Evolutionary conservation across 768 basidiomycete species (phyloP).

Genomic region (Leucocoprinus birnbaumii): DNA sequence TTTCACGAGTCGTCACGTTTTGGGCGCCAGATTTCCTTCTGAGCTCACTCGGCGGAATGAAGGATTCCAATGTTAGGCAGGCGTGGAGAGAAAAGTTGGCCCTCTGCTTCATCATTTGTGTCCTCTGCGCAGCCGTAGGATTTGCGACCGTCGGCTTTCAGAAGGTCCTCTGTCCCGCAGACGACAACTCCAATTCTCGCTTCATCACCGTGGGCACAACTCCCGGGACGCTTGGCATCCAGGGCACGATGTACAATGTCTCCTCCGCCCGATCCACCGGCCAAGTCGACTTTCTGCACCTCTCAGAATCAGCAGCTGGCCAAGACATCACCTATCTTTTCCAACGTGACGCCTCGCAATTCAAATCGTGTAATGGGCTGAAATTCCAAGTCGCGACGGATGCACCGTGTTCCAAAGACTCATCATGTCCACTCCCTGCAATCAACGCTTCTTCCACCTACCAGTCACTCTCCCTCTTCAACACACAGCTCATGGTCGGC

Average conservation of each 20-base stretch:
- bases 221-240: constrained; percentile 68
- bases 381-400: constrained; percentile 70
- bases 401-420: constrained; percentile 59
- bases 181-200: constrained; percentile 35
- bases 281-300: constrained; percentile 54
- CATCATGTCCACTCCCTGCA: constrained; percentile 69
- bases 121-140: constrained; percentile 78
- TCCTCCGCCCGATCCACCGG: constrained; percentile 47
- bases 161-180: constrained; percentile 82
- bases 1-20: constrained; percentile 77
- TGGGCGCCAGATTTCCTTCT: constrained; percentile 88
- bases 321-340: constrained; percentile 92
- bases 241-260: constrained; percentile 77
- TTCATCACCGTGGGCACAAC: constrained; percentile 56
- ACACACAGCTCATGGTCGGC: constrained; percentile 71
- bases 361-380: constrained; percentile 59
- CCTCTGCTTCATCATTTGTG: constrained; percentile 80
- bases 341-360: constrained; percentile 63
- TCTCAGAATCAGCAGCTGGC: constrained; percentile 55
- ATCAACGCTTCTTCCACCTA: constrained; percentile 58
- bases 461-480: constrained; percentile 54
- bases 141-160: constrained; percentile 95
- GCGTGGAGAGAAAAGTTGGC: constrained; percentile 99
- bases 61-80: constrained; percentile 72
- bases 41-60: constrained; percentile 72